Conservation (phyloP, 1,284 basidiomycete genomes). For the Trichosporon sp. region DNA sequence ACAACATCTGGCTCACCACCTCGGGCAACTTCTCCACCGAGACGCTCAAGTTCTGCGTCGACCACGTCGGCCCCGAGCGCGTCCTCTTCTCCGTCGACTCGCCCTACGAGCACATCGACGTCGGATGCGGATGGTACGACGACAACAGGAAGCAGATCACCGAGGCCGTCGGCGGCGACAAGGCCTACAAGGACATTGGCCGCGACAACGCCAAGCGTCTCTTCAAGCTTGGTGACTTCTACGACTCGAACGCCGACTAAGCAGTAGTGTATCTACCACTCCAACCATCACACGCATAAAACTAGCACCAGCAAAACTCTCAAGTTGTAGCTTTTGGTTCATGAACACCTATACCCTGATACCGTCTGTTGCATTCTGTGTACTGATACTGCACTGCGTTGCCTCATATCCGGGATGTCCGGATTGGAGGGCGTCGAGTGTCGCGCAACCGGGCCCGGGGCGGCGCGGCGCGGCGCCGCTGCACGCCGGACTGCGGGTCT, state of each 20-base stretch:
- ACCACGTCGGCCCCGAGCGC: conserved; percentile 35
- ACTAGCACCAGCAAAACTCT: background rate
- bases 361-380: background rate
- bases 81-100: conserved; percentile 46
- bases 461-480: too few species aligned
- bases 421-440: too few species aligned
- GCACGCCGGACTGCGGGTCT: too few species aligned
- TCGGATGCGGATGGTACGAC: conserved; percentile 41
- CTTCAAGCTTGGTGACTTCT: conserved; percentile 23
- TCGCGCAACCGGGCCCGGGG: too few species aligned
- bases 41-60: conserved; percentile 34
- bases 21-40: conserved; percentile 20
- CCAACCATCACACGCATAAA: background rate
- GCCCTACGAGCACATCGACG: conserved; percentile 43
- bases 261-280: background rate
- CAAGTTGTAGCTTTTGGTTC: background rate
- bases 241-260: conserved; percentile 17
- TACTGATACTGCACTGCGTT: background rate
- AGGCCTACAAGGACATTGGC: conserved; percentile 22
- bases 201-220: conserved; percentile 24
- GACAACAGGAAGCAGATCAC: conserved; percentile 12
- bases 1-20: conserved; percentile 25
- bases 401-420: background rate
- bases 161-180: conserved; percentile 19
- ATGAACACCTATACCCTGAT: background rate